phyloP scores from a whole-genome alignment of 106 monocot genomes.

The Dendrobium catenatum region DNA sequence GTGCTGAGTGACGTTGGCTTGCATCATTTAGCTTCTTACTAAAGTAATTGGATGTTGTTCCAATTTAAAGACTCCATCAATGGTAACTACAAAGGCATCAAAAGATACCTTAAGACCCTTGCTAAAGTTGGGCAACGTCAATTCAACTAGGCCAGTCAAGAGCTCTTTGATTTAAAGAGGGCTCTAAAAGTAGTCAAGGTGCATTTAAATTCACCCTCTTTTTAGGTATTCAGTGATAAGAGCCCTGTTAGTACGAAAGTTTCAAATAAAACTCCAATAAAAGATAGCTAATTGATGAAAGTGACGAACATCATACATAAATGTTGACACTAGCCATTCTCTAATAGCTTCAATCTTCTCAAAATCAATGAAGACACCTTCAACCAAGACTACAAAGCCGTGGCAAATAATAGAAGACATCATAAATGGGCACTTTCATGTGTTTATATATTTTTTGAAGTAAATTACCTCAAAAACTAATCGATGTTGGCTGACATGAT shows the following conservation, averaged over 20 bases:
- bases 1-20: no score
- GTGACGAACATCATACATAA: not conserved
- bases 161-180: not conserved
- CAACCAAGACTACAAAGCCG: not conserved
- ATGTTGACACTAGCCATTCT: not conserved
- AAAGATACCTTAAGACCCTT: not conserved
- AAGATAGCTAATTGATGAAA: not conserved
- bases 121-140: not conserved
- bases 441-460: not conserved
- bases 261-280: not conserved
- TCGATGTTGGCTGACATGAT: not conserved
- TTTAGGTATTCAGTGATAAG: not conserved
- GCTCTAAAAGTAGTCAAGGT: not conserved
- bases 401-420: not conserved
- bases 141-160: not conserved
- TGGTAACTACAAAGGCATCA: not conserved
- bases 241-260: not conserved
- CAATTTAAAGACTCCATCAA: not conserved
- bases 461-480: not conserved
- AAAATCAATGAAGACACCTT: not conserved
- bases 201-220: not conserved
- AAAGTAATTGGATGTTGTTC: no score
- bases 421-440: not conserved
- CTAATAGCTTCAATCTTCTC: not conserved
- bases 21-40: no score